Evolutionary conservation across 2,329 filamentous ascomycete species (phyloP).

Genomic region (Aspergillus melleus): DNA sequence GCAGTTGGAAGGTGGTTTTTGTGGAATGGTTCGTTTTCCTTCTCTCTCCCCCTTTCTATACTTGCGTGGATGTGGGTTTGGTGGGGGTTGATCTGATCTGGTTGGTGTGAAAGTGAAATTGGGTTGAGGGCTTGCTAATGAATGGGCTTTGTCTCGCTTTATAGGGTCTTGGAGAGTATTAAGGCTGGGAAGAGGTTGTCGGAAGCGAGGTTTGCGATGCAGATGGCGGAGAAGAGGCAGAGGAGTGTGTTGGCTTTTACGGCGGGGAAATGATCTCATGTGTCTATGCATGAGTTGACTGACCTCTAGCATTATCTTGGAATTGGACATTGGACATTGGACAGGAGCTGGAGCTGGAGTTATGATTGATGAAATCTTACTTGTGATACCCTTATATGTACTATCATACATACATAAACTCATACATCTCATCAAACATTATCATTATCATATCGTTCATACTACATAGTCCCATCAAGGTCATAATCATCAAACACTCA

Average conservation of each 20-base stretch:
- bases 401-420: not conserved
- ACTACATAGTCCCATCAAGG: conserved; percentile 8
- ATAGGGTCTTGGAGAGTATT: conserved; percentile 79
- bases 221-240: conserved; percentile 63
- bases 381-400: not conserved
- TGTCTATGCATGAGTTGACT: too few species aligned
- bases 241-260: conserved; percentile 56
- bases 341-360: not conserved
- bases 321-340: not conserved
- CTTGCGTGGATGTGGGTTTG: too few species aligned
- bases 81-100: not conserved
- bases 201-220: conserved; percentile 70
- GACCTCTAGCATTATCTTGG: too few species aligned
- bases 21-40: conserved; percentile 68
- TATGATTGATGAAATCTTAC: conserved; percentile 33
- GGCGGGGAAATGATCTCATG: too few species aligned
- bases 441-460: conserved; percentile 10
- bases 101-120: not conserved
- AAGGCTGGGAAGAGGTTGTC: conserved; percentile 71
- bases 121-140: conserved; percentile 16
- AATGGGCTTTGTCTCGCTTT: not conserved
- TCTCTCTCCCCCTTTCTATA: not conserved
- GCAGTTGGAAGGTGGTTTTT: conserved; percentile 73
- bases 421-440: conserved; percentile 1
- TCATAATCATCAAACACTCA: not conserved